These are phyloP conservation scores for Centrapalus pauciflorus DNA, from an alignment of 129 eudicot species.

Conservation along the genomic window DNA sequence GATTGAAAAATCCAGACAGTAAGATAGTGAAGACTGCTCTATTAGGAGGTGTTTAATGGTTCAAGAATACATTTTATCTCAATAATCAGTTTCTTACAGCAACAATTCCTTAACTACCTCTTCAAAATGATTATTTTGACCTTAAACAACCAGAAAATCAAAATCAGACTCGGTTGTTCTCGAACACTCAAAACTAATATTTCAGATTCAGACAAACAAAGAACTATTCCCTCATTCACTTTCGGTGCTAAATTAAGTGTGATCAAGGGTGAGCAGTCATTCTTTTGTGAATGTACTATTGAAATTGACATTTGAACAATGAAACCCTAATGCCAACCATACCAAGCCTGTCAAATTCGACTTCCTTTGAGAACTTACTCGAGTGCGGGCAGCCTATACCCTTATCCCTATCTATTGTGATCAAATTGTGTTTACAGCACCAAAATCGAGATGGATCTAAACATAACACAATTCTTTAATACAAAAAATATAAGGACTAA, in stretches of 20 bases:
- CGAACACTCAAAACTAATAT: too few relatives aligned
- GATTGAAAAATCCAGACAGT: too few relatives aligned
- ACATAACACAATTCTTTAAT: conserved; percentile 8
- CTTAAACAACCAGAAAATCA: too few relatives aligned
- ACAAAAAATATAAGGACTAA: neutral
- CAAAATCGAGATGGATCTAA: conserved; percentile 21
- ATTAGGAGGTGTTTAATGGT: too few relatives aligned
- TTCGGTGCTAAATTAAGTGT: too few relatives aligned
- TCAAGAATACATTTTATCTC: too few relatives aligned
- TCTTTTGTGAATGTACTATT: neutral
- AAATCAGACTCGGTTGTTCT: too few relatives aligned
- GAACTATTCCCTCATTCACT: too few relatives aligned
- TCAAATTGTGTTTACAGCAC: conserved; percentile 8
- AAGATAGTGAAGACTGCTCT: too few relatives aligned
- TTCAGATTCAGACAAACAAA: neutral
- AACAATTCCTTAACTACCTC: neutral
- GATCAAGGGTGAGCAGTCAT: too few relatives aligned
- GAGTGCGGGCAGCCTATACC: neutral
- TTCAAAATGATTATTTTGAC: neutral
- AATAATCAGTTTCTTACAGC: neutral
- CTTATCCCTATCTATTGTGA: conserved; percentile 9
- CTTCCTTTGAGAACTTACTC: neutral
- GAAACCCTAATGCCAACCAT: neutral
- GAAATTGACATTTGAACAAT: neutral
- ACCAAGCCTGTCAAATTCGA: neutral